phyloP scores from a whole-genome alignment of 208 protist species.

The Leishmania martiniquensis region DNA sequence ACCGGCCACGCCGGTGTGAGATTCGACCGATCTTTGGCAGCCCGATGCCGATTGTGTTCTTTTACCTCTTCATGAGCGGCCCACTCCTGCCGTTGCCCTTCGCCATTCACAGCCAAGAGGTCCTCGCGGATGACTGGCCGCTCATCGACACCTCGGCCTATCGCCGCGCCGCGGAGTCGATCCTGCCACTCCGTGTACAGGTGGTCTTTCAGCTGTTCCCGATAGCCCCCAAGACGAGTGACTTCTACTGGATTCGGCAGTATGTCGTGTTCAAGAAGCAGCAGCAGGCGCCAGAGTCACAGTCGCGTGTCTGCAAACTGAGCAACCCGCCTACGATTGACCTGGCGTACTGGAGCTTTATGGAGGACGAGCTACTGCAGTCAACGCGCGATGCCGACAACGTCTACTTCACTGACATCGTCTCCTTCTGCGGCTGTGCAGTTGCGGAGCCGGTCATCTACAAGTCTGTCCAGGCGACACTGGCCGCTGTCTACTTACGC shows the following conservation, averaged over 20 bases:
- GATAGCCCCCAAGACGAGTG: slow-evolving; percentile 15
- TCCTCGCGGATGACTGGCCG: slow-evolving; percentile 82
- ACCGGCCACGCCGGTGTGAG: slow-evolving; percentile 19
- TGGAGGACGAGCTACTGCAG: slow-evolving; percentile 20
- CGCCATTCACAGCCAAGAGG: slow-evolving; percentile 59
- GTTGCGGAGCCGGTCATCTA: slow-evolving; percentile 26
- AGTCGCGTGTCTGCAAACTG: slow-evolving; percentile 45
- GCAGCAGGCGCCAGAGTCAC: slow-evolving; percentile 21
- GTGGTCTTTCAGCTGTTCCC: slow-evolving; percentile 72
- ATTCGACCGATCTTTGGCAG: slow-evolving; percentile 54
- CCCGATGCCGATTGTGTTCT: slow-evolving; percentile 60
- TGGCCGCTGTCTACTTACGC: slow-evolving; percentile 70
- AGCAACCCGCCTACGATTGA: slow-evolving; percentile 56
- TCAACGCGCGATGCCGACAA: slow-evolving; percentile 19
- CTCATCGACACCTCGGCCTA: slow-evolving; percentile 80
- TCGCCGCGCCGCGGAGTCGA: slow-evolving; percentile 66
- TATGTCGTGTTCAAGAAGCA: slow-evolving; percentile 50
- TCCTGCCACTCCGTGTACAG: slow-evolving; percentile 82
- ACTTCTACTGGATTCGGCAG: slow-evolving; percentile 65
- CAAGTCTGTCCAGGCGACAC: slow-evolving; percentile 46
- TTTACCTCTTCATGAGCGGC: slow-evolving; percentile 73
- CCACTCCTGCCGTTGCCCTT: slow-evolving; percentile 67
- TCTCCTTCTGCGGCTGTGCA: slow-evolving; percentile 48
- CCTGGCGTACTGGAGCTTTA: slow-evolving; percentile 65
- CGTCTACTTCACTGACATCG: slow-evolving; percentile 68